phyloP scores from a whole-genome alignment of 345 rosid species.

The Acer negundo region DNA sequence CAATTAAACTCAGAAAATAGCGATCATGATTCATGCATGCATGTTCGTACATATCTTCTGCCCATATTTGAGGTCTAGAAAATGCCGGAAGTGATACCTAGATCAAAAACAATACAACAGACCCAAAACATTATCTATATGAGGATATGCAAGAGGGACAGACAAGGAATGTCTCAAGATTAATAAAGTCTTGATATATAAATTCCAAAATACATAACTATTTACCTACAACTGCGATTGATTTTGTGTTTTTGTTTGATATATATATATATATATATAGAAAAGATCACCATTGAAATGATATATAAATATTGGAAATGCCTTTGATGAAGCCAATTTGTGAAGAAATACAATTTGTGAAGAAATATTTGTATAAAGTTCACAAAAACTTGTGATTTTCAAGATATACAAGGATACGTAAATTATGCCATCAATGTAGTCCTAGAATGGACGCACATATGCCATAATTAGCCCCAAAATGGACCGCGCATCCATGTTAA shows the following conservation, averaged over 20 bases:
- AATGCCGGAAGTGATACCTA: neutral
- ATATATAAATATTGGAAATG: too few species aligned
- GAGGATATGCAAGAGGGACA: neutral
- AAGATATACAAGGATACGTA: too few species aligned
- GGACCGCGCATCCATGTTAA: too few species aligned
- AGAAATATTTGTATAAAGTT: too few species aligned
- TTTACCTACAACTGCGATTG: neutral
- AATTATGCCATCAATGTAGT: too few species aligned
- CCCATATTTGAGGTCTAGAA: neutral
- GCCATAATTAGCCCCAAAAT: too few species aligned
- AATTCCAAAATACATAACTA: neutral
- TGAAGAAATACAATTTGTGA: too few species aligned
- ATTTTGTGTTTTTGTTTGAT: neutral
- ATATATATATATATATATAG: too few species aligned
- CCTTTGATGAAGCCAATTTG: too few species aligned
- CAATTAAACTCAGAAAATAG: neutral
- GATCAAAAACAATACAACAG: neutral
- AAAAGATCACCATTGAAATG: too few species aligned
- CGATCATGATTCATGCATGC: neutral
- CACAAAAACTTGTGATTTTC: too few species aligned
- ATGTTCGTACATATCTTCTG: neutral
- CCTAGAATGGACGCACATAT: too few species aligned
- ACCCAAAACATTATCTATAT: neutral
- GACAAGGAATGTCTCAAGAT: conserved; percentile 3
- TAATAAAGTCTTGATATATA: neutral